These are phyloP conservation scores for Penicillium antarcticum DNA, from an alignment of 495 filamentous ascomycete genomes.

Conservation along the genomic window DNA sequence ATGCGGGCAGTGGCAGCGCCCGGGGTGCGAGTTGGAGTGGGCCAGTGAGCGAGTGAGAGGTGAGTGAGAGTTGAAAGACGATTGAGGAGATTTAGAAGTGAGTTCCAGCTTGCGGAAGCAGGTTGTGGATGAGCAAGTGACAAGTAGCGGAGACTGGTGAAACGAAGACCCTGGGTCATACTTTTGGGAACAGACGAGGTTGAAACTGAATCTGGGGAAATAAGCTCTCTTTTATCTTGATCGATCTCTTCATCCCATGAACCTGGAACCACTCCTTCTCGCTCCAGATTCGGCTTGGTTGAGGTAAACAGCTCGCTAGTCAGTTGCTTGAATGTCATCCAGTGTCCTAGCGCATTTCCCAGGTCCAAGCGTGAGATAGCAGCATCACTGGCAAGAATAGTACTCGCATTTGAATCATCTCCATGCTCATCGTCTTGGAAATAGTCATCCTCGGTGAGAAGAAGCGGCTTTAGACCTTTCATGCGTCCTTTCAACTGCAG, in stretches of 20 bases:
- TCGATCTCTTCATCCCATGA: conserved; percentile 34
- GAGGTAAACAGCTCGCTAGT: conserved; percentile 46
- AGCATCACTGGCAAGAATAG: conserved; percentile 35
- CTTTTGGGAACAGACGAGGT: conserved; percentile 34
- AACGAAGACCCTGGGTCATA: conserved; percentile 41
- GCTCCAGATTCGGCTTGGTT: conserved; percentile 9
- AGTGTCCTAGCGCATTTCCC: conserved; percentile 54
- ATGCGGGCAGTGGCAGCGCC: conserved; percentile 49
- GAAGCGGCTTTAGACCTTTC: conserved; percentile 31
- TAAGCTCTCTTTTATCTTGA: conserved; percentile 28
- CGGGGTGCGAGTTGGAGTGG: conserved; percentile 64
- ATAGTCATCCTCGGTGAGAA: conserved; percentile 11
- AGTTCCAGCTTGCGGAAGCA: conserved; percentile 57
- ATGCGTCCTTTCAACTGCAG: conserved; percentile 20
- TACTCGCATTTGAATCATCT: conserved; percentile 25
- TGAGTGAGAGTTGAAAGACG: conserved; percentile 67
- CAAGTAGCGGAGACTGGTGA: conserved; percentile 48
- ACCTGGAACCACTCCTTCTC: conserved; percentile 22
- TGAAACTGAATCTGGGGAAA: conserved; percentile 15
- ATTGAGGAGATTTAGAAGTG: conserved; percentile 59
- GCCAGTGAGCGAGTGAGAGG: conserved; percentile 78
- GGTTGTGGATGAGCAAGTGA: conserved; percentile 47
- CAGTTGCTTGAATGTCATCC: conserved; percentile 58
- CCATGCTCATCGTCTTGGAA: conserved; percentile 4
- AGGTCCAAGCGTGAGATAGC: conserved; percentile 63